Percentiles rank a stretch among this genome's conserved stretches.
phyloP scores from a whole-genome alignment of 768 basidiomycete genomes.

The Polyporus arcularius region DNA sequence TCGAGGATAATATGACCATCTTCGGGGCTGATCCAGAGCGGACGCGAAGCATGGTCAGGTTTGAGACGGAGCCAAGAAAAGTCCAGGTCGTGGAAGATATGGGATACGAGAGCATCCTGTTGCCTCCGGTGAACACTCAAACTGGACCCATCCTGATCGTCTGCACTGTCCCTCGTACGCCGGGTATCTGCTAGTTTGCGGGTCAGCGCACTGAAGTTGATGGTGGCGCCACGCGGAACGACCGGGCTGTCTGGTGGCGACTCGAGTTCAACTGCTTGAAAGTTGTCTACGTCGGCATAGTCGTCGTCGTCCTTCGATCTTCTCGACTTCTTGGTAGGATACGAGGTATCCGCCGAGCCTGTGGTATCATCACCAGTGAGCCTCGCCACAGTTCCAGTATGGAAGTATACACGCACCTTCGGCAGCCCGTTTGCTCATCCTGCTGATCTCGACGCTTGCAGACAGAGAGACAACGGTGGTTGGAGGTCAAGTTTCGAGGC shows the following conservation, averaged over 20 bases:
- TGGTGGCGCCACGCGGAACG: conserved; percentile 74
- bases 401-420: conserved; percentile 28
- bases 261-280: conserved; percentile 37
- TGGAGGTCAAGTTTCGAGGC: not conserved
- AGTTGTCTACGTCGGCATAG: conserved; percentile 56
- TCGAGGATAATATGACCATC: conserved; percentile 95
- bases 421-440: conserved; percentile 28
- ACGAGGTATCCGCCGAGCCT: conserved; percentile 29
- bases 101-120: conserved; percentile 75
- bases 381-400: not conserved
- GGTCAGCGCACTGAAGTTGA: conserved; percentile 83
- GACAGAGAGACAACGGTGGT: not conserved
- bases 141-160: conserved; percentile 47
- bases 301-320: conserved; percentile 54
- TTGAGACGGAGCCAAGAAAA: conserved; percentile 88
- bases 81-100: conserved; percentile 84
- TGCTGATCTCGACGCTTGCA: not conserved
- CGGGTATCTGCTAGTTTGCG: conserved; percentile 74
- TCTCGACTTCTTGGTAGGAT: conserved; percentile 42
- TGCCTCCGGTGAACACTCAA: conserved; percentile 68
- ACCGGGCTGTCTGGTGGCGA: conserved; percentile 39
- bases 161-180: conserved; percentile 40
- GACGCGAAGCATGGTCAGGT: conserved; percentile 87
- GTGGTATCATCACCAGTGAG: not conserved
- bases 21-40: conserved; percentile 94